Evolutionary conservation across 2,329 filamentous ascomycete genomes (phyloP), one percentile per base, ranked within the genome.

Genomic region (Epichloe bromicola): DNA sequence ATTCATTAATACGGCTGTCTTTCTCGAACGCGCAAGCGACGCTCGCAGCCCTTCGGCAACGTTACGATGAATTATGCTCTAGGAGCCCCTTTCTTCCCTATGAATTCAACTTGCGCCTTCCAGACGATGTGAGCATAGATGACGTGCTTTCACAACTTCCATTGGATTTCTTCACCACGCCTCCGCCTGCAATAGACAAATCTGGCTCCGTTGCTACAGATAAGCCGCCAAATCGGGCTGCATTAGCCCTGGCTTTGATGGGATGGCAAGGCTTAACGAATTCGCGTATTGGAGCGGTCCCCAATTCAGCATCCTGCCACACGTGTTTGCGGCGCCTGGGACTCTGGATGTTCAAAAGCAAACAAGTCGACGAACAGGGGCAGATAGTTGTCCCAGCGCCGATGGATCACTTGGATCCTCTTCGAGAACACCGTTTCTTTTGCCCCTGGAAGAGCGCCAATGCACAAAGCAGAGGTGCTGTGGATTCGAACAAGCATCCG

Each of bases 311-410:
- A 5, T 82, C 82, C 4, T 98, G 93, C 65, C 78, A 84, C 53
- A 86, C 88, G 19, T 98, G 93, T 64, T 86, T 95, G 61, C 82
- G 93, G 53, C 82, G 90, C 1, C 74, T 97, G 0, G 93, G 93
- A 0, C 74, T 98, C 2, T 98, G 93, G 93, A 85, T 98, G 73
- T 97, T 95, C 65, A 85, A 82, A 61, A 83, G 82, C 65, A 89
- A 83, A 65, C 78, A 80, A 59, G 76, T 85, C 33, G 75, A 79
- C 52, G 69, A 71, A 1, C 66, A 69, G 15, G 74, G 74, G 0
- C 67, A 74, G 37, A 68, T 82, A 10, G 65, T 83, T 11, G 72
- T 77, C 4, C 75, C 77, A 1, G 77, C 82, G 3, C 76, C 78
- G 1, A 83, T 86, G 74, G 76, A 79, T 57, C 72, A 78, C 51